phyloP scores from a whole-genome alignment of 257 asterid genomes.

The Solanum chiquidenum region DNA sequence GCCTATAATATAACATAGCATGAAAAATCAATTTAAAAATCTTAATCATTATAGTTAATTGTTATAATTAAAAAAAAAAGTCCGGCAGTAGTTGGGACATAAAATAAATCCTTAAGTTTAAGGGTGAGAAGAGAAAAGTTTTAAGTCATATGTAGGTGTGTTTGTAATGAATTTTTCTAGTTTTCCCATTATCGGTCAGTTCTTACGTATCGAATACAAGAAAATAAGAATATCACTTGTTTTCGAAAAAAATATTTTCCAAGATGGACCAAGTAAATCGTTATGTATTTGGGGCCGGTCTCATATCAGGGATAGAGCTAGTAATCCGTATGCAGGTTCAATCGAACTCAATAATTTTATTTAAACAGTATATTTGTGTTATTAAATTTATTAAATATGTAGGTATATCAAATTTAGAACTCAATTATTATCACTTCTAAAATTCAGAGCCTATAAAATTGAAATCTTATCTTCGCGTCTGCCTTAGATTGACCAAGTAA shows the following conservation, averaged over 20 bases:
- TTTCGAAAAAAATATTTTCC: not conserved
- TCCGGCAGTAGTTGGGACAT: not conserved
- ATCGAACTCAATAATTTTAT: accelerated
- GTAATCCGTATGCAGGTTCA: accelerated
- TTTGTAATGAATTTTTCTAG: not conserved
- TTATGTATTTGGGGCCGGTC: not conserved
- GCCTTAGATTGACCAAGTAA: not conserved
- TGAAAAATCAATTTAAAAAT: not conserved
- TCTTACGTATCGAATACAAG: not conserved
- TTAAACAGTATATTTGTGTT: too few relatives aligned
- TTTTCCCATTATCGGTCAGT: not conserved
- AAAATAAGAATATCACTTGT: not conserved
- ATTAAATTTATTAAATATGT: too few relatives aligned
- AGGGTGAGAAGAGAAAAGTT: not conserved
- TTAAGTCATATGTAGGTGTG: not conserved
- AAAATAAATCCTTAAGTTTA: not conserved
- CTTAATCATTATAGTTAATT: not conserved
- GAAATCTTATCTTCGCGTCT: not conserved
- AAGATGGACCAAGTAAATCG: not conserved
- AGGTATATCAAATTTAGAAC: accelerated
- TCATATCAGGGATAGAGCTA: not conserved
- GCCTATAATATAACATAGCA: not conserved
- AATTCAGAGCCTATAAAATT: too few relatives aligned
- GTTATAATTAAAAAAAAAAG: not conserved
- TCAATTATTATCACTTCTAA: too few relatives aligned